These are phyloP conservation scores for Mycena venus DNA, from an alignment of 768 basidiomycete genomes.

Conservation along the genomic window DNA sequence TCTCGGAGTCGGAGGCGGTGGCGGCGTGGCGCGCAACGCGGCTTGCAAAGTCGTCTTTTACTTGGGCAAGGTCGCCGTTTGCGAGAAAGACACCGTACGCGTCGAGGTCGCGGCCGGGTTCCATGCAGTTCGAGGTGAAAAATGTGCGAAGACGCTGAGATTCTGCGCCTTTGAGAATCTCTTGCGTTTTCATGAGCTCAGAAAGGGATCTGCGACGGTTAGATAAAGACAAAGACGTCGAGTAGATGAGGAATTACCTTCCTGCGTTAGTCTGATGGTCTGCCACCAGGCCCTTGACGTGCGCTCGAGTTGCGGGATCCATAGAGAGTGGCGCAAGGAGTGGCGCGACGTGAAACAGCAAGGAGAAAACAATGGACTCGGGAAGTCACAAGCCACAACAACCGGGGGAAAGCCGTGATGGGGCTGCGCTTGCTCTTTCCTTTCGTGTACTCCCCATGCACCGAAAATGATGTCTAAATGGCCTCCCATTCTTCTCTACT, in stretches of 20 bases:
- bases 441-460: too few species aligned
- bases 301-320: neutral
- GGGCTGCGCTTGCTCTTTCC: too few species aligned
- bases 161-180: constrained; percentile 51
- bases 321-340: neutral
- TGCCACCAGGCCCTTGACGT: neutral
- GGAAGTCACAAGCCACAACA: too few species aligned
- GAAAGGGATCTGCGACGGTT: constrained; percentile 37
- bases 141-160: constrained; percentile 53
- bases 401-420: too few species aligned
- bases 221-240: neutral
- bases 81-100: constrained; percentile 44
- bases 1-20: too few species aligned
- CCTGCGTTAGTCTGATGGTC: neutral
- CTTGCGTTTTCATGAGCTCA: constrained; percentile 47
- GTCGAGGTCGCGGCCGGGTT: constrained; percentile 53
- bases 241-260: neutral
- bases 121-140: constrained; percentile 50
- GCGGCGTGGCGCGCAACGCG: constrained; percentile 33
- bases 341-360: too few species aligned
- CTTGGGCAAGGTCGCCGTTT: constrained; percentile 38
- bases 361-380: too few species aligned
- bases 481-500: too few species aligned
- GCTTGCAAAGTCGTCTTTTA: constrained; percentile 42
- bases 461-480: too few species aligned